Base-by-base conservation (phyloP, 768 basidiomycete genomes). In the Tricholoma hemisulphureum region DNA sequence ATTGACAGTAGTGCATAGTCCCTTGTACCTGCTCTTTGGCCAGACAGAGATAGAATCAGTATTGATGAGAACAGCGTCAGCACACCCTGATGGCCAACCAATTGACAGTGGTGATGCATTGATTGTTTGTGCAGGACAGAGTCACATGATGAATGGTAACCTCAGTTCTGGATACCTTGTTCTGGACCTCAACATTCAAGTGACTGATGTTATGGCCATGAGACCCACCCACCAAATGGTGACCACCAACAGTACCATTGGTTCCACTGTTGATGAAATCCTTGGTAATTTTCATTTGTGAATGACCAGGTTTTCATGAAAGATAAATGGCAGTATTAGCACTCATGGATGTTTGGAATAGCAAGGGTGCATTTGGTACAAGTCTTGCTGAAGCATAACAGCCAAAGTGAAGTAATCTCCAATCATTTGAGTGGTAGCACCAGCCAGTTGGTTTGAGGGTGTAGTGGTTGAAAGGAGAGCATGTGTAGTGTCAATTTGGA, bases 251-350 rank as follows among this genome's bases (percentile, higher is more conserved):
- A 31, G 5, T 31, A 10, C 29, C 29, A 43, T 43, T 43, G 21
- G 21, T 23, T n/a, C 41, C 41, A 43, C 41, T 43, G n/a, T 31
- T 31, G 10, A 31, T 31, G 29, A 31, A 31, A 10, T 31, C 29
- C 29, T 31, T 10, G 6, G 10, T 31, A 10, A 31, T 31, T 7
- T 20, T 23, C 24, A 55, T 31, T 10, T 34, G 57, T 18, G 6
- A 18, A 6, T 54, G 51, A 18, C 29, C 39, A 26, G 45, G 43
- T 16, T 60, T 52, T 5, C 57, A 8, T 6, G 16, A 11, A 5
- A 64, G 48, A 20, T 62, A 57, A 14, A 64, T 43, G 2, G 56
- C 59, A 3, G 52, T 61, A 4, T 29, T 34, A 0, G 31, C 34
- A 35, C 20, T 23, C 3, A 49, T 31, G 41, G 16, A 43, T 43